Conservation (phyloP, 2,329 filamentous ascomycete genomes). For the Alternaria sp. region DNA sequence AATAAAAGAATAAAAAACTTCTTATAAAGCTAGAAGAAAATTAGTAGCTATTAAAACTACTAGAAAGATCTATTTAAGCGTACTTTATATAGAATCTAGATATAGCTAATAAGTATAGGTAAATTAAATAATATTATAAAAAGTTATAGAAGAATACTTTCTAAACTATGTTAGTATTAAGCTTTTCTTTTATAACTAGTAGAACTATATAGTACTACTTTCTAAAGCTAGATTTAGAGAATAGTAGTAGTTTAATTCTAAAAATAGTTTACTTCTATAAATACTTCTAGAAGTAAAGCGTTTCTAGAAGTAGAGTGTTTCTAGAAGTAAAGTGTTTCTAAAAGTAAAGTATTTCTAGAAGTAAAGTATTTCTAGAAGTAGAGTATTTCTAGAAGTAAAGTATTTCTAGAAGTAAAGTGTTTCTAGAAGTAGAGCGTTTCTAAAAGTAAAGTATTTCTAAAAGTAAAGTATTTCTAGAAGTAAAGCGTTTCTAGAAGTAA, state of each 20-base stretch:
- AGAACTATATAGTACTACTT: neutral
- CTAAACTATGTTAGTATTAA: neutral
- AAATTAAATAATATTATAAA: neutral
- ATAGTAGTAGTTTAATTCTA: neutral
- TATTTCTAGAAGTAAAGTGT: neutral
- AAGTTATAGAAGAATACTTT: neutral
- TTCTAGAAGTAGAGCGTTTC: neutral
- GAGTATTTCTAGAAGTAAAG: neutral
- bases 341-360: neutral
- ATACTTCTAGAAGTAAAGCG: neutral
- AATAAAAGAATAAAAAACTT: neutral
- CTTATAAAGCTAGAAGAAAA: neutral
- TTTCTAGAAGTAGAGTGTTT: neutral
- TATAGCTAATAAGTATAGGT: neutral
- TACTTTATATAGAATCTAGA: neutral
- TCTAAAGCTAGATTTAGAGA: neutral
- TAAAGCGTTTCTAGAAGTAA: neutral
- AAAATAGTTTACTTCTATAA: neutral
- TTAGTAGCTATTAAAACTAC: neutral
- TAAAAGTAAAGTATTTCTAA: neutral
- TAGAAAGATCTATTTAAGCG: neutral
- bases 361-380: conserved; percentile 2
- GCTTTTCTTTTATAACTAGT: neutral
- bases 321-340: neutral
- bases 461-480: neutral